Percentiles rank a stretch among this genome's conserved stretches.
Conservation (phyloP, 306 rosid species). For the Alnus rubra region DNA sequence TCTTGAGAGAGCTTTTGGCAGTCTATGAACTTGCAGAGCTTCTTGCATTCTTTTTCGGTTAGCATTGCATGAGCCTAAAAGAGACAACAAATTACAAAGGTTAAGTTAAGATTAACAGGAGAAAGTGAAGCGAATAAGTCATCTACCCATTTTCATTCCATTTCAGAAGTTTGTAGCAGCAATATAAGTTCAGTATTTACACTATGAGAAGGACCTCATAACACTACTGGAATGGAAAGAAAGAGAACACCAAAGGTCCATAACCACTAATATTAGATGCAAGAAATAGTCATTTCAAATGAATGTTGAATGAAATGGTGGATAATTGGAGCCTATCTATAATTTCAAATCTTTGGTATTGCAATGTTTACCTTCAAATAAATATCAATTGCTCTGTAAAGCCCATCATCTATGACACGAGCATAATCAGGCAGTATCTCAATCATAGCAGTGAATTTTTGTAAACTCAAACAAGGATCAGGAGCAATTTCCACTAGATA, state of each 20-base stretch:
- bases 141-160: not conserved
- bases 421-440: conserved; percentile 87
- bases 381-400: conserved; percentile 80
- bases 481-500: conserved; percentile 90
- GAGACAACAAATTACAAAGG: not conserved
- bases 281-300: too few relatives aligned
- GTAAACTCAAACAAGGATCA: conserved; percentile 65
- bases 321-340: not conserved
- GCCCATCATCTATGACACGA: conserved; percentile 82
- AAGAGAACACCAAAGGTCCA: not conserved
- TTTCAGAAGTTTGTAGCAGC: not conserved
- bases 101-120: conserved; percentile 1
- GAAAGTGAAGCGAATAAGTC: not conserved
- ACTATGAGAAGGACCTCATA: not conserved
- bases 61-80: conserved; percentile 68
- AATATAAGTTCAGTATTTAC: not conserved
- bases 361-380: conserved; percentile 64
- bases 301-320: too few relatives aligned
- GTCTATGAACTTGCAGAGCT: conserved; percentile 75
- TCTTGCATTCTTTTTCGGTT: conserved; percentile 73
- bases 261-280: not conserved
- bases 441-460: conserved; percentile 60
- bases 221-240: too few relatives aligned
- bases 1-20: conserved; percentile 89
- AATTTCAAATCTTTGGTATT: not conserved